Evolutionary conservation across 306 rosid species (phyloP), one percentile per base, ranked within the genome.

Genomic region (Prunus fruticosa): DNA sequence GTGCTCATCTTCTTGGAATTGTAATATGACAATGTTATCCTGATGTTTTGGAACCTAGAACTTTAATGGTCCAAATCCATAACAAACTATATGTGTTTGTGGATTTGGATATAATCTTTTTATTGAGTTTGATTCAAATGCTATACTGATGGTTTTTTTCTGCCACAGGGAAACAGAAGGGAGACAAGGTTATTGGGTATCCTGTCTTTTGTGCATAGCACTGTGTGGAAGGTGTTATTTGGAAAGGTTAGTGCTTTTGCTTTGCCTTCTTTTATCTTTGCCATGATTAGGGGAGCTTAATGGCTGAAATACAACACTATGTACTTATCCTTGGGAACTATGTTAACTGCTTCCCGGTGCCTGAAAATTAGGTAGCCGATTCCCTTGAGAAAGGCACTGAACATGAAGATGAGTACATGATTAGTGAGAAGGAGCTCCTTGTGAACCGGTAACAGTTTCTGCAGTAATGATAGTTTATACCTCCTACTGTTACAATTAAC

Each of bases 351-450:
- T 67, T 68, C 49, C 63, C 6, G 81, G 70, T 79, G 60, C 66
- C 46, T 41, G 73, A n/a, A 57, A 58, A 73, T 78, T 79, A 95
- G 98, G 96, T 88, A 73, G 98, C 98, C 47, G 98, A 95, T 80
- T 95, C 98, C 22, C 95, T 95, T 75, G 98, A 95, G 89, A 92
- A 95, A 84, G 98, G 98, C 84, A 94, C 98, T 30, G 97, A 95
- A 76, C 98, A 92, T 76, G 98, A 95, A 90, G 98, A 95, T 77
- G 98, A 95, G 80, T 95, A 92, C 86, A 95, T 95, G 97, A 95
- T 90, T 75, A 95, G 98, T 79, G 98, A 95, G 82, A 95, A 90
- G 82, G 98, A 95, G 83, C 98, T 95, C 72, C 93, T 95, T 62
- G 98, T 95, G 82, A 95, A 95, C 88, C 88, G 96, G 98, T 95